phyloP scores from a whole-genome alignment of 1,139 yeast genomes.

The Blastobotrys persicus region DNA sequence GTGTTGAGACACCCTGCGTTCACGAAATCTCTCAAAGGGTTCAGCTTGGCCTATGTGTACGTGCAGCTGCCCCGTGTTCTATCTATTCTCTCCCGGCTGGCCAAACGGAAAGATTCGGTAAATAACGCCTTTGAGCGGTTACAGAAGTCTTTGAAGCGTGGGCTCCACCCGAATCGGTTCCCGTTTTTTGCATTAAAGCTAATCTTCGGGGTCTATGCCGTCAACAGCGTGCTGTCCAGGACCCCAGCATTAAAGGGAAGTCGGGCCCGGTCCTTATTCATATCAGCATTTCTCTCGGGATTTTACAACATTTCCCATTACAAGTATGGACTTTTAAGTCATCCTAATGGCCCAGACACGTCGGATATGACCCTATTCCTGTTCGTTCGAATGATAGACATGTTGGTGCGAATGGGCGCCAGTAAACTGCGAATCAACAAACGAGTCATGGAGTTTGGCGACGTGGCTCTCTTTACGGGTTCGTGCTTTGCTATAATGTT shows the following conservation, averaged over 20 bases:
- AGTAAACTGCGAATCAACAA: slow-evolving; percentile 13
- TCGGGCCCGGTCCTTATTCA: slow-evolving; percentile 12
- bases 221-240: slow-evolving; percentile 16
- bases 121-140: slow-evolving; percentile 20
- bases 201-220: slow-evolving; percentile 35
- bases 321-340: slow-evolving; percentile 18
- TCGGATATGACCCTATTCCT: slow-evolving; percentile 29
- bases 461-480: slow-evolving; percentile 28
- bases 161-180: slow-evolving; percentile 36
- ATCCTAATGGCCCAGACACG: slow-evolving; percentile 22
- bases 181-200: slow-evolving; percentile 38
- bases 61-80: slow-evolving; percentile 40
- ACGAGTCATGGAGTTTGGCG: slow-evolving; percentile 29
- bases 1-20: slow-evolving; percentile 12
- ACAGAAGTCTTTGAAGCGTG: slow-evolving; percentile 28
- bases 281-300: slow-evolving; percentile 23
- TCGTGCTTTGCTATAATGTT: slow-evolving; percentile 40
- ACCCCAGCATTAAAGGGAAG: neutral
- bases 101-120: slow-evolving; percentile 24
- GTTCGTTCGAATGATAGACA: slow-evolving; percentile 29
- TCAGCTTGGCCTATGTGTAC: slow-evolving; percentile 42
- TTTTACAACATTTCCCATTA: slow-evolving; percentile 19
- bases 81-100: slow-evolving; percentile 27
- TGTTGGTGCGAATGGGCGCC: slow-evolving; percentile 22
- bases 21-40: slow-evolving; percentile 34